These are phyloP conservation scores for Ceratorhiza oryzae-sativae DNA, from an alignment of 1,284 basidiomycete genomes.

Conservation along the genomic window DNA sequence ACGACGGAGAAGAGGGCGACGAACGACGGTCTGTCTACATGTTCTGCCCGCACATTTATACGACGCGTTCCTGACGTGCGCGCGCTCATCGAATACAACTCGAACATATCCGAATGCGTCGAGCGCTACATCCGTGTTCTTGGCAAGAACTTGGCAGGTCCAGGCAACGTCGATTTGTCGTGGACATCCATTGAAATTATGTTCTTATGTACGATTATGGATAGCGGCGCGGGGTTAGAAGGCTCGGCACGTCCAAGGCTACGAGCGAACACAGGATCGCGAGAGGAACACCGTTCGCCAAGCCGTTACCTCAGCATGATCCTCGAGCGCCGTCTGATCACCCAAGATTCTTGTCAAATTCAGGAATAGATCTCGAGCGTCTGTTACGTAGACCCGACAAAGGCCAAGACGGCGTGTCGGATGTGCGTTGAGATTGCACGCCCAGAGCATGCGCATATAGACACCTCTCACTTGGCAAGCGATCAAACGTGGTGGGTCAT, in stretches of 20 bases:
- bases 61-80: not conserved
- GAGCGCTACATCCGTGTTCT: not conserved
- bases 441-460: too few species aligned
- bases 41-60: not conserved
- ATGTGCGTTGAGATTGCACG: not conserved
- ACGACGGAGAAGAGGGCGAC: not conserved
- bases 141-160: constrained; percentile 9
- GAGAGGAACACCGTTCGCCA: not conserved
- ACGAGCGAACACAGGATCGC: not conserved
- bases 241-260: not conserved
- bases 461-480: too few species aligned
- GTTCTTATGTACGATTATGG: not conserved
- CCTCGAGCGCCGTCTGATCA: not conserved
- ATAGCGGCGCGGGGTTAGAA: not conserved
- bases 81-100: not conserved
- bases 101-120: not conserved
- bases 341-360: not conserved
- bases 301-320: not conserved
- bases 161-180: not conserved
- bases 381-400: not conserved
- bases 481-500: too few species aligned
- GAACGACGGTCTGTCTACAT: not conserved
- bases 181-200: not conserved
- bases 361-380: not conserved
- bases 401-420: not conserved